These are phyloP conservation scores for Lipomyces starkeyi DNA, from an alignment of 805 yeast genomes.

Conservation along the genomic window DNA sequence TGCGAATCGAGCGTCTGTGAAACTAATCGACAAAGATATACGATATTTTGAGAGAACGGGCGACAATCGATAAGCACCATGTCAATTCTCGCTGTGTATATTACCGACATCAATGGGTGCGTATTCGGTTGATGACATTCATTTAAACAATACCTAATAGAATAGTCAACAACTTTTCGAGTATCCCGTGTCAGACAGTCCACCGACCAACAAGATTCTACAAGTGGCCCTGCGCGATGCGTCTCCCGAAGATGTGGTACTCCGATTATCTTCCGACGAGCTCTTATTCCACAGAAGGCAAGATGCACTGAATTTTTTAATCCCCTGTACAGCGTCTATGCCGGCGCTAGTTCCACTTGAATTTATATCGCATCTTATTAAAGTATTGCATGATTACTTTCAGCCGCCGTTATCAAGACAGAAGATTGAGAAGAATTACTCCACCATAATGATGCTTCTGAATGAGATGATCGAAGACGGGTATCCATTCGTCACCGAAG, in stretches of 20 bases:
- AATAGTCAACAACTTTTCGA: slow-evolving; percentile 49
- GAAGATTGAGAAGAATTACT: slow-evolving; percentile 66
- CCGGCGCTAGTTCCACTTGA: slow-evolving; percentile 64
- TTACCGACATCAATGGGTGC: slow-evolving; percentile 52
- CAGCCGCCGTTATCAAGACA: slow-evolving; percentile 49
- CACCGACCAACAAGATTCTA: slow-evolving; percentile 46
- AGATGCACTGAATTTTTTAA: slow-evolving; percentile 41
- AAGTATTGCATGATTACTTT: slow-evolving; percentile 64
- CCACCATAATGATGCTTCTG: slow-evolving; percentile 70
- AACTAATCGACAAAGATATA: not conserved
- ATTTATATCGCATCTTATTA: slow-evolving; percentile 58
- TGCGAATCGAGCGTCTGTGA: not conserved
- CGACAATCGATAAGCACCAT: slow-evolving; percentile 8
- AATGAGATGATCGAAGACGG: slow-evolving; percentile 83
- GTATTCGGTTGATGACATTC: slow-evolving; percentile 25
- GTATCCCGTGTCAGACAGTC: slow-evolving; percentile 47
- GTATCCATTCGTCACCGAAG: slow-evolving; percentile 72
- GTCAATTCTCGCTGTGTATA: slow-evolving; percentile 50
- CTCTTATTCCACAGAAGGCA: slow-evolving; percentile 42
- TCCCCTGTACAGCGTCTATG: slow-evolving; percentile 44
- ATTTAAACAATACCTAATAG: not conserved
- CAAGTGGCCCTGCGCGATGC: slow-evolving; percentile 35
- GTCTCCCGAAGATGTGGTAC: slow-evolving; percentile 23
- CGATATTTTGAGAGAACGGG: not conserved
- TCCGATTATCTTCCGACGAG: slow-evolving; percentile 42